phyloP scores from a whole-genome alignment of 805 yeast genomes.

The Jamesozyma jinghongensis region DNA sequence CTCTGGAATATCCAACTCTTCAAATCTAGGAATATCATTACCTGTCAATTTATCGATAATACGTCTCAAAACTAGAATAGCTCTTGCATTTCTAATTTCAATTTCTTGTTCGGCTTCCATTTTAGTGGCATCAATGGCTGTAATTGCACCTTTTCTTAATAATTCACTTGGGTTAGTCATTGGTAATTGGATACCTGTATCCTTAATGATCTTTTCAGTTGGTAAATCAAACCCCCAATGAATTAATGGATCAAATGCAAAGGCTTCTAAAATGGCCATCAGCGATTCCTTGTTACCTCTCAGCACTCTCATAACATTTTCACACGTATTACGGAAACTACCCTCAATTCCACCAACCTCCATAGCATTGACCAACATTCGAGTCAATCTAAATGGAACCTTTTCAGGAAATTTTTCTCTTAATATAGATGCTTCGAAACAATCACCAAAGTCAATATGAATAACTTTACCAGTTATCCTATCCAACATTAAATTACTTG shows the following conservation, averaged over 20 bases:
- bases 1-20: constrained; percentile 66
- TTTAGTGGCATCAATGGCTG: constrained; percentile 63
- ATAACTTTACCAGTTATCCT: constrained; percentile 88
- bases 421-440: constrained; percentile 94
- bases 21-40: constrained; percentile 70
- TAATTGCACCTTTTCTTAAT: constrained; percentile 61
- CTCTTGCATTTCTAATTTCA: constrained; percentile 78
- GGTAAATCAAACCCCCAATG: constrained; percentile 98
- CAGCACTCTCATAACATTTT: constrained; percentile 88
- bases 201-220: constrained; percentile 63
- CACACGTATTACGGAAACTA: constrained; percentile 89
- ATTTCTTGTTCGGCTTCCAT: constrained; percentile 59
- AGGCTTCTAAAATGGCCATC: constrained; percentile 96
- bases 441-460: constrained; percentile 96
- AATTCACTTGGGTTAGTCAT: constrained; percentile 61
- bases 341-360: constrained; percentile 98
- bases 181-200: constrained; percentile 62
- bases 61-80: constrained; percentile 77
- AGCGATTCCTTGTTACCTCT: constrained; percentile 90
- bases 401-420: constrained; percentile 96
- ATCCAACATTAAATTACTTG: constrained; percentile 91
- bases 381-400: constrained; percentile 89
- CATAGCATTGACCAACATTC: constrained; percentile 97
- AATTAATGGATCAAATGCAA: constrained; percentile 94
- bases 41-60: constrained; percentile 90